Conservation (phyloP, 2,329 filamentous ascomycete species). For the Passalora sequoiae region DNA sequence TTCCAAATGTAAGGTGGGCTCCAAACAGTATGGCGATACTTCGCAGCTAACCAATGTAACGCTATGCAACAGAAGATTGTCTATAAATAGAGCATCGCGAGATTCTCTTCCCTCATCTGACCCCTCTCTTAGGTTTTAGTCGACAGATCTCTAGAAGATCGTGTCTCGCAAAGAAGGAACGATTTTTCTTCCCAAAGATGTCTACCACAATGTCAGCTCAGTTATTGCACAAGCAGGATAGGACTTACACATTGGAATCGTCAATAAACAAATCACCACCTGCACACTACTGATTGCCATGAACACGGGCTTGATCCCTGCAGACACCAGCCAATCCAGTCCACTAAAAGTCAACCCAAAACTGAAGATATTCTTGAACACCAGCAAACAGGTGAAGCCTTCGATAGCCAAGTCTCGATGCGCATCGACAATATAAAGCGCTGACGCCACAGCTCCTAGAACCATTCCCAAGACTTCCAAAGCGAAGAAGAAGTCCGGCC, state of each 20-base stretch:
- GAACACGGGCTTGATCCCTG: slow-evolving; percentile 62
- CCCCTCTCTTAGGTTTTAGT: not conserved
- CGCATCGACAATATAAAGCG: slow-evolving; percentile 86
- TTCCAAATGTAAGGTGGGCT: too few relatives aligned
- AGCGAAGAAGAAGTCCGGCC: slow-evolving; percentile 76
- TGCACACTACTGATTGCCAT: slow-evolving; percentile 70
- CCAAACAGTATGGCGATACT: too few relatives aligned
- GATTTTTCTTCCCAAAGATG: slow-evolving; percentile 70
- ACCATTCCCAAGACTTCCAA: slow-evolving; percentile 87
- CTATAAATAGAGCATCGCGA: too few relatives aligned
- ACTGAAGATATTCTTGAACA: slow-evolving; percentile 93
- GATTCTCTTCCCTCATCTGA: too few relatives aligned
- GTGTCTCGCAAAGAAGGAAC: slow-evolving; percentile 69
- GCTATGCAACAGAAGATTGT: too few relatives aligned
- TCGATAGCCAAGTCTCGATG: slow-evolving; percentile 83
- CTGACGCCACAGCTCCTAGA: slow-evolving; percentile 77
- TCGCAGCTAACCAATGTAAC: too few relatives aligned
- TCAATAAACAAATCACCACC: slow-evolving; percentile 67
- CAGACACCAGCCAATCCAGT: slow-evolving; percentile 70
- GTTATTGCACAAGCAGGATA: not conserved
- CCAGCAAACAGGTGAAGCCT: slow-evolving; percentile 80
- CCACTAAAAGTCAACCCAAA: slow-evolving; percentile 80
- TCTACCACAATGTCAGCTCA: slow-evolving; percentile 45
- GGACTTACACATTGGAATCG: slow-evolving; percentile 72
- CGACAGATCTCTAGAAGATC: slow-evolving; percentile 52